phyloP scores from a whole-genome alignment of 495 filamentous ascomycete genomes.

The Pyronema omphalodes region DNA sequence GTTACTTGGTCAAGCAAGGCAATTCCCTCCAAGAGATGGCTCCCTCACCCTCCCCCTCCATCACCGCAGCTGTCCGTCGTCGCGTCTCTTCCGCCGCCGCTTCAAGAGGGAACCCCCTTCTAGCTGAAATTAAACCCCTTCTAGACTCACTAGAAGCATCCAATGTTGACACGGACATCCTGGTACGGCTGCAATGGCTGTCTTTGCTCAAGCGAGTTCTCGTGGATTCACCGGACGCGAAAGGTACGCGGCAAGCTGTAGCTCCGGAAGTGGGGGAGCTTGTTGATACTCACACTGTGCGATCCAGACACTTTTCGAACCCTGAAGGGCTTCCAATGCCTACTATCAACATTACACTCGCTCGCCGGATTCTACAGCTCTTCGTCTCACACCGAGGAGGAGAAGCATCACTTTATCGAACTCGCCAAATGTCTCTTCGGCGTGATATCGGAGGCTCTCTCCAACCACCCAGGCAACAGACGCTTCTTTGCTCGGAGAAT shows the following conservation, averaged over 20 bases:
- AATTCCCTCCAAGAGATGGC: slow-evolving; percentile 3
- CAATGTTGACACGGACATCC: slow-evolving; percentile 17
- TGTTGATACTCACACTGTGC: slow-evolving; percentile 19
- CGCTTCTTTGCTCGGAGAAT: slow-evolving; percentile 64
- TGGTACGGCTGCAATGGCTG: slow-evolving; percentile 23
- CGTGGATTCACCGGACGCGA: slow-evolving; percentile 23
- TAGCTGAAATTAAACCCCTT: slow-evolving; percentile 23
- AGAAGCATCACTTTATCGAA: slow-evolving; percentile 44
- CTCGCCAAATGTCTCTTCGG: slow-evolving; percentile 51
- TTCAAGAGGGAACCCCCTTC: slow-evolving; percentile 17
- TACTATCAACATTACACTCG: slow-evolving; percentile 48
- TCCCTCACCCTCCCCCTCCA: slow-evolving; percentile 7
- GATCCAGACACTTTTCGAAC: slow-evolving; percentile 67
- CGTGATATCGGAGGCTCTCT: slow-evolving; percentile 56
- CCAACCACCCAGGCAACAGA: slow-evolving; percentile 67
- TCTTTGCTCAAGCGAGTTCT: slow-evolving; percentile 23
- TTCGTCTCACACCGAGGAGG: slow-evolving; percentile 36
- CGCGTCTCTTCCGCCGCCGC: slow-evolving; percentile 22
- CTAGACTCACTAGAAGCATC: slow-evolving; percentile 23
- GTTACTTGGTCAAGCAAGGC: neutral
- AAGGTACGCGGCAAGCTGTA: slow-evolving; percentile 11
- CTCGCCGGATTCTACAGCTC: slow-evolving; percentile 56
- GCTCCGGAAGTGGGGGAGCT: neutral
- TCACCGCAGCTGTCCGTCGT: slow-evolving; percentile 9
- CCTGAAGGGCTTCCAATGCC: slow-evolving; percentile 55